phyloP scores from a whole-genome alignment of 2,329 filamentous ascomycete genomes.

The Arthroderma sp. region DNA sequence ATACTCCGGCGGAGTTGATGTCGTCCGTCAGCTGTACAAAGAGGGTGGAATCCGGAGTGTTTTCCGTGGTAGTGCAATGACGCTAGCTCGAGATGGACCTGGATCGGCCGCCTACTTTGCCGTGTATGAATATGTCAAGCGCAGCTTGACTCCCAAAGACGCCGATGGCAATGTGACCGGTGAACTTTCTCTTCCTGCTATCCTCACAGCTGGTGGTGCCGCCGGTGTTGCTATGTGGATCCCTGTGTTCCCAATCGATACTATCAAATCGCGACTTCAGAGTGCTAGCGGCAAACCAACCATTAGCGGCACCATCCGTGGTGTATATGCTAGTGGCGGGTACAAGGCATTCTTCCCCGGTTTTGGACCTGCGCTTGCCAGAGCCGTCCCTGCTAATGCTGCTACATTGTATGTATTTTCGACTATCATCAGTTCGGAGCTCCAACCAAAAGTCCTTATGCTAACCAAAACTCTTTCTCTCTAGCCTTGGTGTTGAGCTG shows the following conservation, averaged over 20 bases:
- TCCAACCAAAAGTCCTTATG: neutral
- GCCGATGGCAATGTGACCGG: conserved; percentile 59
- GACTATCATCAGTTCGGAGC: neutral
- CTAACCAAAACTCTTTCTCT: neutral
- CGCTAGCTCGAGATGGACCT: conserved; percentile 83
- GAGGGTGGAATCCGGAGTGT: conserved; percentile 84
- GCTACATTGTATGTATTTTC: conserved; percentile 57
- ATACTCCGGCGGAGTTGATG: conserved; percentile 76
- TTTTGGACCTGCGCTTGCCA: conserved; percentile 79
- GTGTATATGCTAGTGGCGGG: conserved; percentile 73
- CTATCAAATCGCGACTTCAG: conserved; percentile 87
- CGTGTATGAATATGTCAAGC: conserved; percentile 92
- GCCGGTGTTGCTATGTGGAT: conserved; percentile 99
- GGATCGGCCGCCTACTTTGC: conserved; percentile 94
- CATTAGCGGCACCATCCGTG: conserved; percentile 62
- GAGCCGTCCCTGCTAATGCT: conserved; percentile 91
- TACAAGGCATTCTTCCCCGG: conserved; percentile 93
- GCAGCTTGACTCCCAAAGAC: conserved; percentile 69
- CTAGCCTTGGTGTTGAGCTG: conserved; percentile 35
- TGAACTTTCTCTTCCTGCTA: conserved; percentile 64
- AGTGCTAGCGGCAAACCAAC: conserved; percentile 76
- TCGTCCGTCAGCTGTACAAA: conserved; percentile 83
- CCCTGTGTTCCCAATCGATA: conserved; percentile 94
- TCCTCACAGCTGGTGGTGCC: conserved; percentile 75
- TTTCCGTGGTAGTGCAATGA: conserved; percentile 82